These are phyloP conservation scores for Dipodascus albidus DNA, from an alignment of 805 yeast genomes.

Conservation along the genomic window DNA sequence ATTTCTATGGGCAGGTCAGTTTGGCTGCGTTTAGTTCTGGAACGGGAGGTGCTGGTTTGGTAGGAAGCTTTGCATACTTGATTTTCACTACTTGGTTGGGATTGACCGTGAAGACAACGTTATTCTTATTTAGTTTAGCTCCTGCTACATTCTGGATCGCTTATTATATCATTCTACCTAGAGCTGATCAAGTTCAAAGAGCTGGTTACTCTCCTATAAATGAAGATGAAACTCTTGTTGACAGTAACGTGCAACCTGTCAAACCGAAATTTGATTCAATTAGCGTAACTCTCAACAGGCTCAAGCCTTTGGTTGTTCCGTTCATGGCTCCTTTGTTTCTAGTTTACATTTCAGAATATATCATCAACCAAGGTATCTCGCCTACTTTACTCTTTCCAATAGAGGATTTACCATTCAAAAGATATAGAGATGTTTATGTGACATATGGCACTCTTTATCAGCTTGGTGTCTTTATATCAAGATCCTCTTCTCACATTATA, in stretches of 20 bases:
- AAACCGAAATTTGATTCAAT: background rate
- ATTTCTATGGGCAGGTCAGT: conserved; percentile 49
- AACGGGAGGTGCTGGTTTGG: conserved; percentile 90
- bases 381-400: conserved; percentile 80
- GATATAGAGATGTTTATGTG: conserved; percentile 79
- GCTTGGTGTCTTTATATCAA: conserved; percentile 81
- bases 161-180: background rate
- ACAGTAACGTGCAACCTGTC: background rate
- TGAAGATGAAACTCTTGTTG: conserved; percentile 3
- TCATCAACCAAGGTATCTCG: conserved; percentile 83
- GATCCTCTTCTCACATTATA: conserved; percentile 66
- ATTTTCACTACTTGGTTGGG: conserved; percentile 59
- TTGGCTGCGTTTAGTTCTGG: conserved; percentile 88
- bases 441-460: conserved; percentile 85
- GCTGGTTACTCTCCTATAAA: background rate
- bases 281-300: conserved; percentile 15
- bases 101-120: conserved; percentile 39
- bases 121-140: conserved; percentile 42
- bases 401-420: conserved; percentile 53
- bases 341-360: conserved; percentile 79
- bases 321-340: conserved; percentile 76
- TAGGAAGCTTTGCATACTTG: conserved; percentile 62
- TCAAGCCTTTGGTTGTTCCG: conserved; percentile 24
- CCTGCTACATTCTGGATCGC: background rate
- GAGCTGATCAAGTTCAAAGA: background rate